Evolutionary conservation across 345 rosid species (phyloP).

Genomic region (Lenwebbia sp.): DNA sequence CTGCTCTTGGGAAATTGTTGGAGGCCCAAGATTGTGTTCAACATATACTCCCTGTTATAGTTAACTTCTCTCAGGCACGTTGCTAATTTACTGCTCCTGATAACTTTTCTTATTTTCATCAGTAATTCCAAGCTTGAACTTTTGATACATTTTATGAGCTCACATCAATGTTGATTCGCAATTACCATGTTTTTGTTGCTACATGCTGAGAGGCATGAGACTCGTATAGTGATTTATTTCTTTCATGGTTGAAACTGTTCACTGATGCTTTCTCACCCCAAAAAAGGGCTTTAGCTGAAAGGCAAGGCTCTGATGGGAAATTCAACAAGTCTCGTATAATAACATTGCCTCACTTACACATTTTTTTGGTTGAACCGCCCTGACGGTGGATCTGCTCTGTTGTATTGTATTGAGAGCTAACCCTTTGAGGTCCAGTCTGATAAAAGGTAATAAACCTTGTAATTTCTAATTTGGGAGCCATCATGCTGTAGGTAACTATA

Average conservation of each 20-base stretch:
- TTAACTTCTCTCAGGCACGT: constrained; percentile 83
- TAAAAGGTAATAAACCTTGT: neutral
- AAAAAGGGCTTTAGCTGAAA: neutral
- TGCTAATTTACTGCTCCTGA: neutral
- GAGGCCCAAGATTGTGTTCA: constrained; percentile 87
- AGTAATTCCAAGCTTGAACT: neutral
- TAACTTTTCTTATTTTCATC: neutral
- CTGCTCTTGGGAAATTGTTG: constrained; percentile 92
- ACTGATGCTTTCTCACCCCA: neutral
- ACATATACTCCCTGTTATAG: constrained; percentile 87
- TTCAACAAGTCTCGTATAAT: neutral
- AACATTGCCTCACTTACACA: neutral
- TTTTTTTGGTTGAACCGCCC: neutral
- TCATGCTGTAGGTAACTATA: neutral
- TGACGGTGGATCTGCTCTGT: neutral
- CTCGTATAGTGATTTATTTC: neutral
- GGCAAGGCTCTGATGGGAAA: neutral
- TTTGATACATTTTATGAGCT: neutral
- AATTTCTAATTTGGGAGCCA: neutral
- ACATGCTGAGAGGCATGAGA: neutral
- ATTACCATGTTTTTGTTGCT: neutral
- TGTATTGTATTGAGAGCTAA: neutral
- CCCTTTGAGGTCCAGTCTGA: neutral
- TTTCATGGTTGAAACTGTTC: neutral
- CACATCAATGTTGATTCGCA: neutral